phyloP scores from a whole-genome alignment of 768 basidiomycete genomes.

The Calvatia gigantea region DNA sequence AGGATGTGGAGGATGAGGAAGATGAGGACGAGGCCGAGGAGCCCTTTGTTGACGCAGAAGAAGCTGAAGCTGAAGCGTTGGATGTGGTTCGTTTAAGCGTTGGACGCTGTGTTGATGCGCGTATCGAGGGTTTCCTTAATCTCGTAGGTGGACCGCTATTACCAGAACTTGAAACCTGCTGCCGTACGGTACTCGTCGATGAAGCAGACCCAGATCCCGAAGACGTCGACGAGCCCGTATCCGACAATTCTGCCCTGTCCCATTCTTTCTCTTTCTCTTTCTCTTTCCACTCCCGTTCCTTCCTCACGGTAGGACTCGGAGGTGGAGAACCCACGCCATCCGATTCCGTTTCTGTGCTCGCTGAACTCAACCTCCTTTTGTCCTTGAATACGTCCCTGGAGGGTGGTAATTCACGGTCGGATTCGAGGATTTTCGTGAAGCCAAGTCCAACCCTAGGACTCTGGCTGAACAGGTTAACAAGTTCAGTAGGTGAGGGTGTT shows the following conservation, averaged over 20 bases:
- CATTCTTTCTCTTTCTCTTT: conserved; percentile 16
- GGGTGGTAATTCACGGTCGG: conserved; percentile 29
- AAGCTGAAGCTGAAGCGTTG: conserved; percentile 14
- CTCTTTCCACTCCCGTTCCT: conserved; percentile 33
- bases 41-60: conserved; percentile 11
- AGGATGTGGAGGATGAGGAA: conserved; percentile 11
- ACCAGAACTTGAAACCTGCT: not conserved
- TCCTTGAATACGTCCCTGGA: not conserved
- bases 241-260: conserved; percentile 12
- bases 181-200: conserved; percentile 7
- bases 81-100: conserved; percentile 15
- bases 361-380: conserved; percentile 18
- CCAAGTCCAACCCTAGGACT: conserved; percentile 71
- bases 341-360: conserved; percentile 25
- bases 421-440: conserved; percentile 76
- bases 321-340: conserved; percentile 33
- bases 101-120: conserved; percentile 35
- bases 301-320: conserved; percentile 45
- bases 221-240: conserved; percentile 10
- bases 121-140: conserved; percentile 35
- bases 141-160: not conserved
- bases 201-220: conserved; percentile 11
- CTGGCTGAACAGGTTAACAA: conserved; percentile 62
- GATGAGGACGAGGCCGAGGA: not conserved
- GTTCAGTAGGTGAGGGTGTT: conserved; percentile 67